Conservation (phyloP, 2,329 filamentous ascomycete genomes). For the Capronia epimyces region DNA sequence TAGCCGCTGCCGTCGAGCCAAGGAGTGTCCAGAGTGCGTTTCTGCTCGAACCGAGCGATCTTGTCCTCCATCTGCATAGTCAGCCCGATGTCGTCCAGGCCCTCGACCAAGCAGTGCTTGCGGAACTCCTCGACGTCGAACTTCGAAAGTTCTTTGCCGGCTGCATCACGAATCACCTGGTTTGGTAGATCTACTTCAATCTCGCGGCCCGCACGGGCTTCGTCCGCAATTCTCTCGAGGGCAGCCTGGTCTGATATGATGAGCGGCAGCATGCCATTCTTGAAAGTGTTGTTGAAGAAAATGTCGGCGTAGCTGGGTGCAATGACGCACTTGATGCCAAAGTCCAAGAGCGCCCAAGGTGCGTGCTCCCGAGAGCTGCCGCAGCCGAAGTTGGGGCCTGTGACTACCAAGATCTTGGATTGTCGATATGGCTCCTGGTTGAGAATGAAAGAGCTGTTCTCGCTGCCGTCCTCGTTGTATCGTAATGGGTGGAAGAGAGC, state of each 20-base stretch:
- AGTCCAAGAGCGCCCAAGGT: conserved; percentile 93
- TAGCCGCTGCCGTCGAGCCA: conserved; percentile 89
- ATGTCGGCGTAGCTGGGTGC: conserved; percentile 86
- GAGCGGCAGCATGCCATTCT: conserved; percentile 97
- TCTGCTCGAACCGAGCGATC: conserved; percentile 75
- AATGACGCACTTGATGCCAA: conserved; percentile 90
- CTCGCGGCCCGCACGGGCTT: conserved; percentile 73
- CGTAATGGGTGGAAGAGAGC: conserved; percentile 84
- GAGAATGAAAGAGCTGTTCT: conserved; percentile 77
- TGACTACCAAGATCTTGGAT: conserved; percentile 84
- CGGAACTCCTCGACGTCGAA: conserved; percentile 92
- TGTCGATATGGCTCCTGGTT: conserved; percentile 82
- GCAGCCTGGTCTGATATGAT: conserved; percentile 59
- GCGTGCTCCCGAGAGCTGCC: conserved; percentile 91
- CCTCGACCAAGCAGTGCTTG: conserved; percentile 89
- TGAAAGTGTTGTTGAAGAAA: conserved; percentile 99
- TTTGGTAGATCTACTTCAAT: conserved; percentile 84
- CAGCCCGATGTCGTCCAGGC: conserved; percentile 89
- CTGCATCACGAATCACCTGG: conserved; percentile 71
- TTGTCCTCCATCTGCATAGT: conserved; percentile 90
- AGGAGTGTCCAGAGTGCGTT: conserved; percentile 70
- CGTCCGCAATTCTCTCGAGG: conserved; percentile 65
- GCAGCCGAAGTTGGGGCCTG: conserved; percentile 91
- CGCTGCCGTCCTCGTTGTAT: conserved; percentile 65
- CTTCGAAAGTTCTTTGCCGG: conserved; percentile 65